These are phyloP conservation scores for Paxillus ammoniavirescens DNA, from an alignment of 768 basidiomycete species.

Conservation along the genomic window DNA sequence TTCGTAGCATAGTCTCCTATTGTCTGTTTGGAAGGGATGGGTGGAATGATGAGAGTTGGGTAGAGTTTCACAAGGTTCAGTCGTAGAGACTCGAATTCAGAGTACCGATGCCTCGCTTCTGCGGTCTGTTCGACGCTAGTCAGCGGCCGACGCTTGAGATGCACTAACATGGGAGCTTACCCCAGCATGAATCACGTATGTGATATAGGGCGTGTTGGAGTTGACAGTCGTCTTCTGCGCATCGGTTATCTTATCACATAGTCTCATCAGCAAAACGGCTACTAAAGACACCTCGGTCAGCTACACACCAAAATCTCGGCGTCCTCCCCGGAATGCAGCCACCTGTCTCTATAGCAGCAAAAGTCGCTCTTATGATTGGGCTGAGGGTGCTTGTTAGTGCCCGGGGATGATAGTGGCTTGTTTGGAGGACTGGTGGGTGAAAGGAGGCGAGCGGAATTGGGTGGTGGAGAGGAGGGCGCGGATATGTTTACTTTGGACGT, in stretches of 20 bases:
- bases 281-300: not conserved
- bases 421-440: conserved; percentile 48
- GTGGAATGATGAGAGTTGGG: conserved; percentile 94
- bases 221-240: conserved; percentile 93
- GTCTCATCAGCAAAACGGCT: conserved; percentile 7
- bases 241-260: conserved; percentile 73
- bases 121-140: conserved; percentile 51
- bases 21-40: conserved; percentile 96
- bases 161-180: conserved; percentile 42
- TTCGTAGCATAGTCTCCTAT: conserved; percentile 97
- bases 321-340: conserved; percentile 80
- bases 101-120: conserved; percentile 88
- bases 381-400: conserved; percentile 51
- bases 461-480: conserved; percentile 58
- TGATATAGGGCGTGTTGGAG: conserved; percentile 88
- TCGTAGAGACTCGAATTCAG: conserved; percentile 94
- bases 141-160: conserved; percentile 5
- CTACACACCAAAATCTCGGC: conserved; percentile 70
- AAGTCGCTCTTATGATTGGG: conserved; percentile 70
- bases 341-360: conserved; percentile 73
- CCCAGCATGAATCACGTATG: conserved; percentile 88
- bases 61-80: conserved; percentile 82
- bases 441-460: conserved; percentile 41
- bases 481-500: conserved; percentile 37
- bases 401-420: conserved; percentile 50